Base-by-base conservation (phyloP, 2,329 filamentous ascomycete genomes). In the Monosporascus sp. region DNA sequence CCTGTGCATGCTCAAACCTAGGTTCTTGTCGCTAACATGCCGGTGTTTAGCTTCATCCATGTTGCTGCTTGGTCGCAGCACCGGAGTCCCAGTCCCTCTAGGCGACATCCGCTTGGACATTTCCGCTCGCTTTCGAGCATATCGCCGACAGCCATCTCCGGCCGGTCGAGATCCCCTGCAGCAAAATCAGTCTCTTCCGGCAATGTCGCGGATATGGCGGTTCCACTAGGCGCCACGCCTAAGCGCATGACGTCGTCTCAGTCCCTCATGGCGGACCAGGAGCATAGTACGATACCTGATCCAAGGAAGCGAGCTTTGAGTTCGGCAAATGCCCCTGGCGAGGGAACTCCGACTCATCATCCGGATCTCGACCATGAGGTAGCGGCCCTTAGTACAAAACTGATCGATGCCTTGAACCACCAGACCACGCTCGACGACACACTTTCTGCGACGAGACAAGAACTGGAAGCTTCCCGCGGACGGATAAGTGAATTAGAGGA, bases 371-470 rank as follows among this genome's bases (percentile, higher is more conserved):
- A 79, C 59, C 76, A 81, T 54, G 94, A 97, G 72, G 90, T 99
- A 28, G 89, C 93, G 7, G 85, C 89, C 7, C 78, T 99, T 35
- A 97, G 91, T 72, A 93, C 91, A 48, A 99, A 99, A 71, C 84
- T 99, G 58, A 93, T 99, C 63, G 93, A 94, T 66, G 93, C 94
- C 45, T 97, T 99, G 72, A 99, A 99, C 68, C 88, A 96, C 70
- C 92, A 97, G 71, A 97, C 92, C 7, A 86, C 82, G 22, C 80
- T 99, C 45, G 94, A 97, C 70, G 94, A 99, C 70, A 89, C 85
- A 11, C 78, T 99, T 18, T 87, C 90, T 49, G 85, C 85, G 50
- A 88, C 91, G 17, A 84, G 91, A 38, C 87, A 92, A 68, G 91
- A 97, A 66, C 76, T 97, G 47, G 90, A 96, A 51, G 70, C 81